Evolutionary conservation across 495 filamentous ascomycete species (phyloP), one percentile per base, ranked within the genome.

Genomic region (Trichocladium uniseriatum): DNA sequence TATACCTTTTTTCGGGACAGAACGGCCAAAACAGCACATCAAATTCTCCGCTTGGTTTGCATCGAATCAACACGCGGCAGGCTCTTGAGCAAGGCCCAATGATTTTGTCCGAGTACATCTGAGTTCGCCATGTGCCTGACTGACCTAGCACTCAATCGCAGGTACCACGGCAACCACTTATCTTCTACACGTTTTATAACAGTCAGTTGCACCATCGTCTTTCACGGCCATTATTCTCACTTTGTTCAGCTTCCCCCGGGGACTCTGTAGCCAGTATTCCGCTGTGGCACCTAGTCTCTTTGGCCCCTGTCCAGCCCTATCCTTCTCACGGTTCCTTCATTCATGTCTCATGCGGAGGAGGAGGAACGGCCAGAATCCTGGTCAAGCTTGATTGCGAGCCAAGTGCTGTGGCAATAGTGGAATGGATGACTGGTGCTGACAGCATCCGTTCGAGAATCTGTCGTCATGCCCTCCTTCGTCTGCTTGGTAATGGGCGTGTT

Each of bases 401-500:
- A 55, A 53, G 46, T 55, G 48, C 56, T 50, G 52, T 52, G 55
- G 43, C 48, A 48, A 51, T n/a, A n/a, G n/a, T n/a, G n/a, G n/a
- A n/a, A n/a, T n/a, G 38, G 45, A 36, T 49, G 10, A 21, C 31
- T 43, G 45, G 34, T 27, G 43, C 27, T 56, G 50, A 31, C 22
- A 52, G 48, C 43, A 43, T 31, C 31, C 31, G 29, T 57, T 60
- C 58, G 61, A 57, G 63, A 61, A 64, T 62, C 64, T 70, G 61
- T 60, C 64, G 67, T 68, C 63, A 70, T 72, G 68, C 64, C 64
- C 52, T 60, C 61, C 55, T 62, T 68, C 71, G 24, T 3, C 65
- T 62, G 68, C 66, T 68, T 67, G 70, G 70, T 68, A 67, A 57
- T n/a, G 63, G 35, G 58, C 55, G 61, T 62, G 68, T 73, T 75